These are phyloP conservation scores for Zygosaccharomyces bailii DNA, from an alignment of 805 yeast species.

Conservation along the genomic window DNA sequence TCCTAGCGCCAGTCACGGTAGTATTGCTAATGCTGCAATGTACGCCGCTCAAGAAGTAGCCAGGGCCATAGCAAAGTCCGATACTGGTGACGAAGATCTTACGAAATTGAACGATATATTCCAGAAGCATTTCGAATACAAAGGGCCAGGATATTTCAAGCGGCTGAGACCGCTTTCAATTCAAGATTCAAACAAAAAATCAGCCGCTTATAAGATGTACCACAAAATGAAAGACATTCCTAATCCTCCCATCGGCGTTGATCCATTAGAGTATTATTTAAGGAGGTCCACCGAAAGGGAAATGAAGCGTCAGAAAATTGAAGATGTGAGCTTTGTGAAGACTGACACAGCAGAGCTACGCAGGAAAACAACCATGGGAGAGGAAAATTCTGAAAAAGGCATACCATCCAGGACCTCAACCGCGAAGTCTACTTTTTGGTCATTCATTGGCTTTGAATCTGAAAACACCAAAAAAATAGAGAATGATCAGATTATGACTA, in stretches of 20 bases:
- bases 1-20: constrained; percentile 16
- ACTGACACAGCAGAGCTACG: not conserved
- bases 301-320: constrained; percentile 1
- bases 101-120: constrained; percentile 9
- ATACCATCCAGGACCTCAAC: constrained; percentile 2
- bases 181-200: constrained; percentile 7
- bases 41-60: constrained; percentile 9
- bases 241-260: constrained; percentile 10
- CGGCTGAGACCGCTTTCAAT: constrained; percentile 10
- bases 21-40: constrained; percentile 16
- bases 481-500: not conserved
- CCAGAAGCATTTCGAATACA: constrained; percentile 12
- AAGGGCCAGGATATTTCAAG: constrained; percentile 11
- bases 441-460: constrained; percentile 5
- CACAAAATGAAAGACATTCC: constrained; percentile 13
- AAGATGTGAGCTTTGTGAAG: not conserved
- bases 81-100: constrained; percentile 8
- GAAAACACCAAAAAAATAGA: constrained; percentile 2
- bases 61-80: constrained; percentile 5
- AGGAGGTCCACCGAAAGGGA: constrained; percentile 1
- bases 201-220: constrained; percentile 15
- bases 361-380: not conserved
- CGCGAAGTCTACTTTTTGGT: constrained; percentile 6
- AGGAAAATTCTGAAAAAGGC: constrained; percentile 1
- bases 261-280: constrained; percentile 3